Evolutionary conservation across 1,139 yeast species (phyloP).

Genomic region (Geotrichum macrosporum): DNA sequence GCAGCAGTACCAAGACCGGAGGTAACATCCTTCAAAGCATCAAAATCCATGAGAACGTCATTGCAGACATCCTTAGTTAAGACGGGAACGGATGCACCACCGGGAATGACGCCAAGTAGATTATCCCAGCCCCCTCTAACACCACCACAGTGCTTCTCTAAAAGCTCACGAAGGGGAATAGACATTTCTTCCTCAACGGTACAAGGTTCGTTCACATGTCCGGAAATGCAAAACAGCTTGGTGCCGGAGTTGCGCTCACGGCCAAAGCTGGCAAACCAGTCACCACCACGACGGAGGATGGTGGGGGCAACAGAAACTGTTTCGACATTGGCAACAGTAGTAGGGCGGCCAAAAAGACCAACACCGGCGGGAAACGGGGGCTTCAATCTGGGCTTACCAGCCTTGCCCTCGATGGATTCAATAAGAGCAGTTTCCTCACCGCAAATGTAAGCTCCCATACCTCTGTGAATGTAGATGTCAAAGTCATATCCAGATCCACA

Average conservation of each 20-base stretch:
- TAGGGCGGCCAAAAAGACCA: constrained; percentile 84
- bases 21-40: constrained; percentile 76
- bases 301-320: constrained; percentile 88
- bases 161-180: constrained; percentile 70
- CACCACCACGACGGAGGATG: constrained; percentile 81
- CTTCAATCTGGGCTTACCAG: constrained; percentile 87
- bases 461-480: constrained; percentile 78
- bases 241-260: constrained; percentile 81
- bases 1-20: constrained; percentile 91
- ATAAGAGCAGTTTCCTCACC: constrained; percentile 89
- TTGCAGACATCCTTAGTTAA: constrained; percentile 65
- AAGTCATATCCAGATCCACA: constrained; percentile 83
- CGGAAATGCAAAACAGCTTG: constrained; percentile 78
- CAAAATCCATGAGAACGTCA: constrained; percentile 75
- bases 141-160: constrained; percentile 88
- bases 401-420: constrained; percentile 84
- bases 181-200: constrained; percentile 94
- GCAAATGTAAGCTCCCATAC: constrained; percentile 88
- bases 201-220: constrained; percentile 87
- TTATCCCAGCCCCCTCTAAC: constrained; percentile 90
- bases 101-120: constrained; percentile 78
- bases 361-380: constrained; percentile 95
- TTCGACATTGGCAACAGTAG: constrained; percentile 85
- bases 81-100: constrained; percentile 86
- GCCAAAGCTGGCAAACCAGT: constrained; percentile 81